These are phyloP conservation scores for thale cress (Arabidopsis thaliana) DNA, from an alignment of 345 rosid genomes.

Conservation along the genomic window DNA sequence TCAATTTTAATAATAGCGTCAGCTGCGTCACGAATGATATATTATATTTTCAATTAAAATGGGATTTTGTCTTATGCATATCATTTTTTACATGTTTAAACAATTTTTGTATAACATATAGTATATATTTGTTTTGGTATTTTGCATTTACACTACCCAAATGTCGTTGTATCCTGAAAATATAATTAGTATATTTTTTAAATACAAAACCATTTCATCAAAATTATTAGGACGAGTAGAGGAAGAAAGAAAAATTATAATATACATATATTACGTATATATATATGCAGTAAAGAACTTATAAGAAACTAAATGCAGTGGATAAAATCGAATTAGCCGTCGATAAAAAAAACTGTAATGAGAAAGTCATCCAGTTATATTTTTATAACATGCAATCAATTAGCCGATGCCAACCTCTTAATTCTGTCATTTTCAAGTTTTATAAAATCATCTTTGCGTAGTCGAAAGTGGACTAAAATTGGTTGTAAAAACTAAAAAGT, in stretches of 20 bases:
- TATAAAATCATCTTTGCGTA: background rate
- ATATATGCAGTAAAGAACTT: background rate
- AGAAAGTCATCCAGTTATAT: background rate
- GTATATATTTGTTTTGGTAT: background rate
- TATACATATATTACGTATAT: background rate
- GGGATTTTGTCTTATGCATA: conserved; percentile 8
- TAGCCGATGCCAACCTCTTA: conserved; percentile 12
- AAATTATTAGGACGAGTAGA: background rate
- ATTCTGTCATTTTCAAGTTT: conserved; percentile 17
- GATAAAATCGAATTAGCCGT: conserved; percentile 1
- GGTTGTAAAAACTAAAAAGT: background rate
- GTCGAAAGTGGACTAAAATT: conserved; percentile 23
- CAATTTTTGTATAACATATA: background rate
- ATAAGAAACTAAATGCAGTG: background rate
- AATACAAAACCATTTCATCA: background rate
- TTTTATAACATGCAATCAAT: conserved; percentile 1
- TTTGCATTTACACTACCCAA: too few relatives aligned
- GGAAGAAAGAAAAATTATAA: background rate
- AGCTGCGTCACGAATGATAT: conserved; percentile 15
- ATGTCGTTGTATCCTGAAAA: background rate
- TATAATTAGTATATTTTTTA: background rate
- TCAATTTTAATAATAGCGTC: conserved; percentile 21
- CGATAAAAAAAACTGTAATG: background rate
- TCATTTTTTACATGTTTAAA: background rate
- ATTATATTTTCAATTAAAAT: background rate